These are phyloP conservation scores for Venturia oleaginea DNA, from an alignment of 2,329 filamentous ascomycete genomes.

Conservation along the genomic window DNA sequence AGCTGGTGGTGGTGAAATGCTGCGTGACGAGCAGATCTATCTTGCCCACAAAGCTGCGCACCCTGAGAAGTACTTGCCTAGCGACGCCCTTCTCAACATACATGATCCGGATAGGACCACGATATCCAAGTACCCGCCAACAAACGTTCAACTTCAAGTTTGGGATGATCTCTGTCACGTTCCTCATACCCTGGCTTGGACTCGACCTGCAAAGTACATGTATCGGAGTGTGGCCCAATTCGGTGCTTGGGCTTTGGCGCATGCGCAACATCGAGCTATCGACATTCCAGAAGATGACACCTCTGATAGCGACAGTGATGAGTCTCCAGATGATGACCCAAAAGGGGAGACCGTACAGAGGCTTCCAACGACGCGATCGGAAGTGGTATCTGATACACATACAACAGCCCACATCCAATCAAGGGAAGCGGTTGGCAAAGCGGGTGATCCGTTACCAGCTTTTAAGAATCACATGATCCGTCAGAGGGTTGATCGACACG, in stretches of 20 bases:
- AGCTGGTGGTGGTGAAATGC: constrained; percentile 76
- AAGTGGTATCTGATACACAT: constrained; percentile 17
- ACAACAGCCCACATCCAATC: constrained; percentile 5
- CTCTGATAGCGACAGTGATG: constrained; percentile 43
- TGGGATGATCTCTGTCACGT: constrained; percentile 96
- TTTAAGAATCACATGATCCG: constrained; percentile 89
- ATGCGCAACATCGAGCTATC: constrained; percentile 69
- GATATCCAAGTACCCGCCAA: constrained; percentile 64
- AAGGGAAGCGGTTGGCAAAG: constrained; percentile 55
- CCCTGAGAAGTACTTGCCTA: constrained; percentile 64
- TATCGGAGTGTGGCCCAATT: constrained; percentile 89
- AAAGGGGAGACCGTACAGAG: constrained; percentile 14
- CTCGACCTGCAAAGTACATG: constrained; percentile 92
- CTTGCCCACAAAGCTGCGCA: constrained; percentile 90
- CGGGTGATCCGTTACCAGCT: constrained; percentile 70
- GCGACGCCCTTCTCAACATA: constrained; percentile 47
- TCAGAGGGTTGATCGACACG: constrained; percentile 72
- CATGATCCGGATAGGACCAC: constrained; percentile 45
- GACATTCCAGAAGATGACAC: constrained; percentile 76
- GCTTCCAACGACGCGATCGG: background rate
- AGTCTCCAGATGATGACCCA: constrained; percentile 3
- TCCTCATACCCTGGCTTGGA: constrained; percentile 87
- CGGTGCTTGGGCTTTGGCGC: constrained; percentile 79
- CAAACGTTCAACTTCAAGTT: constrained; percentile 86
- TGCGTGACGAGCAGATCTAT: constrained; percentile 92